Base-by-base conservation (phyloP, 441 rosid genomes). In the Brassica hybrid region DNA sequence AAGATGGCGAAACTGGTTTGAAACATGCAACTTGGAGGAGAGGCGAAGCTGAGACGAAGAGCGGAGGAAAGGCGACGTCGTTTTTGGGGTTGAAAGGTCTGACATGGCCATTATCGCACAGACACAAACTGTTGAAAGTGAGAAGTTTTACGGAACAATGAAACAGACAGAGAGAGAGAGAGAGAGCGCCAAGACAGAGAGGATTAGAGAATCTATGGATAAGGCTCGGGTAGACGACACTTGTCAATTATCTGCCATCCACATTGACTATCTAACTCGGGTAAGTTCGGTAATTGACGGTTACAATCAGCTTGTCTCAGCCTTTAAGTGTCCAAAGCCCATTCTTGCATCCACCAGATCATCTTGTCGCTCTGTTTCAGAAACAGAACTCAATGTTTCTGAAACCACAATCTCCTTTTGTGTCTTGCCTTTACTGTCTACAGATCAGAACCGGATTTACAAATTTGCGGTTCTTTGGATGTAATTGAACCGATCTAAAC, bases 41-140 rank as follows among this genome's bases (percentile, higher is more conserved):
- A 81, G 84, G 0, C 86, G 82, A 75, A 85, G 83, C 80, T 81
- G 94, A 16, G 94, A 86, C 2, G 94, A 85, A 71, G 88, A 73
- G 71, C 74, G 68, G 32, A 83, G 87, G 74, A 76, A 79, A 16
- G 84, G 57, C 13, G 83, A 74, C 63, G 80, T 76, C 36, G 87
- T 69, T 63, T 75, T 80, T 12, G 88, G 76, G 76, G 85, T 38
- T 17, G 89, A 78, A 61, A 92, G 86, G 84, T 90, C 95, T 60
- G 94, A 86, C 83, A 88, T 83, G 50, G 90, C 91, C 98, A 94
- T 92, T 61, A 82, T 76, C 78, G 79, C 81, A 32, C 17, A 67
- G 38, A 75, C 50, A 70, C 67, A 52, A 52, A 14, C 19, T 52
- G 58, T 21, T 52, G 58, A 52, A 52, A 52, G 58, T 52, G 19